These are phyloP conservation scores for Sporothrix pseudoabietina DNA, from an alignment of 2,329 filamentous ascomycete species.

Conservation along the genomic window DNA sequence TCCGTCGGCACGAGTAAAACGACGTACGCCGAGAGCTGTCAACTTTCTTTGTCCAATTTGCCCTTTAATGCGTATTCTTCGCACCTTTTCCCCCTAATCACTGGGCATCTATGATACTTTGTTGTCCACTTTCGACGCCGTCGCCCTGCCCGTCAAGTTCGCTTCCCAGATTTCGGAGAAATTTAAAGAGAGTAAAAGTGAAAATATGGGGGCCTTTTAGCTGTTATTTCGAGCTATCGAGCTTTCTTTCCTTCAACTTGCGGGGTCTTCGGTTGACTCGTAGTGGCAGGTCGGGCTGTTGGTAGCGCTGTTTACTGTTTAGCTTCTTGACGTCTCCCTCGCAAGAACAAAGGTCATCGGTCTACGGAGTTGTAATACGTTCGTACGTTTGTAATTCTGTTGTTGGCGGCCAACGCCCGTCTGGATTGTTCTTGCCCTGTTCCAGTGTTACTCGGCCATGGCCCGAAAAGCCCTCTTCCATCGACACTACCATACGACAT, in stretches of 20 bases:
- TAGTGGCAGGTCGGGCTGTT: not conserved
- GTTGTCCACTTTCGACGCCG: not conserved
- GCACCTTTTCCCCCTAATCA: not conserved
- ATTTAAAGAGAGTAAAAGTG: no score
- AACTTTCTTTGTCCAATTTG: not conserved
- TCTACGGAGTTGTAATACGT: no score
- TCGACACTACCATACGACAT: not conserved
- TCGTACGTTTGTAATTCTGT: no score
- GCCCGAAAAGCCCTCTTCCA: not conserved
- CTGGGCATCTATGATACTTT: not conserved
- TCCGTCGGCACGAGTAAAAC: not conserved
- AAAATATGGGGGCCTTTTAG: not conserved
- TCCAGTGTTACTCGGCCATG: constrained; percentile 10
- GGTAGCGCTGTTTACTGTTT: not conserved
- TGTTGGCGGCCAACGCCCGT: not conserved
- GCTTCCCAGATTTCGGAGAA: not conserved
- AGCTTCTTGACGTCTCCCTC: not conserved
- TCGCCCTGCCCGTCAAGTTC: not conserved
- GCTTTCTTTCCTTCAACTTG: not conserved
- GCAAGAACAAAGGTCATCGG: not conserved
- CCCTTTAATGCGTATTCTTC: constrained; percentile 9
- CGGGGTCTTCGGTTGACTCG: not conserved
- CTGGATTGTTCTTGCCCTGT: not conserved
- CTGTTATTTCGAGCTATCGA: not conserved
- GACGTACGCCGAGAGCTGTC: not conserved